Percentiles rank a stretch among this genome's conserved stretches.
Evolutionary conservation across 129 eudicot species (phyloP).

Genomic region (Tagetes patula): DNA sequence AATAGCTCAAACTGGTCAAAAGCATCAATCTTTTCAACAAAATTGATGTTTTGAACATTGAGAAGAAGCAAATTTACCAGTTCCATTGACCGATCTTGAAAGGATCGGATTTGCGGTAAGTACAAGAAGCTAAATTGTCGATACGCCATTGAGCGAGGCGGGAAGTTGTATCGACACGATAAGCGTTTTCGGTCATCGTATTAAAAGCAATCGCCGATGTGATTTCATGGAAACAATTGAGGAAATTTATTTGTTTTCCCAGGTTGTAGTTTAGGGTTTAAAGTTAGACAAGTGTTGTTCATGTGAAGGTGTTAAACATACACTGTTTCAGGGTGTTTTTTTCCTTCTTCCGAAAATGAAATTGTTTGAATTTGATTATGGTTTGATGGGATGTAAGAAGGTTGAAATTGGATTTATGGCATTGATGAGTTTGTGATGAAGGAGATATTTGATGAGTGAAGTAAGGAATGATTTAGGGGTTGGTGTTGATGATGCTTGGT

Average conservation of each 20-base stretch:
- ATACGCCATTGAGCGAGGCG: conserved; percentile 98
- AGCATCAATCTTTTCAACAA: not conserved
- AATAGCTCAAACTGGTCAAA: not conserved
- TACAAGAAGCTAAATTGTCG: conserved; percentile 75
- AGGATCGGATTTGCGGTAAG: conserved; percentile 89
- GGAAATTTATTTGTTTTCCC: conserved; percentile 48
- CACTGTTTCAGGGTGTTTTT: not conserved
- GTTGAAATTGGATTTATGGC: conserved; percentile 25
- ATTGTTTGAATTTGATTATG: too few relatives aligned
- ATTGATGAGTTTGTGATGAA: conserved; percentile 34
- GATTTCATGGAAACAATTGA: conserved; percentile 87
- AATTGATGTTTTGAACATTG: not conserved
- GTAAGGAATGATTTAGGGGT: conserved; percentile 19
- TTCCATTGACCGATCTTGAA: conserved; percentile 93
- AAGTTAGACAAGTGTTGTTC: conserved; percentile 25
- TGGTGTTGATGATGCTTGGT: conserved; percentile 26
- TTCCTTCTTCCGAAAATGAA: too few relatives aligned
- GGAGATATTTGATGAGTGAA: not conserved
- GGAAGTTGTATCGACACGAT: conserved; percentile 81
- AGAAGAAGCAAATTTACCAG: conserved; percentile 41
- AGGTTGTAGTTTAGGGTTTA: conserved; percentile 47
- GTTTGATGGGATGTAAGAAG: too few relatives aligned
- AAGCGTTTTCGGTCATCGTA: conserved; percentile 62
- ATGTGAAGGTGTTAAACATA: not conserved
- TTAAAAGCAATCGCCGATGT: conserved; percentile 35